Evolutionary conservation across 257 asterid species (phyloP).

Genomic region (Avicennia marina): DNA sequence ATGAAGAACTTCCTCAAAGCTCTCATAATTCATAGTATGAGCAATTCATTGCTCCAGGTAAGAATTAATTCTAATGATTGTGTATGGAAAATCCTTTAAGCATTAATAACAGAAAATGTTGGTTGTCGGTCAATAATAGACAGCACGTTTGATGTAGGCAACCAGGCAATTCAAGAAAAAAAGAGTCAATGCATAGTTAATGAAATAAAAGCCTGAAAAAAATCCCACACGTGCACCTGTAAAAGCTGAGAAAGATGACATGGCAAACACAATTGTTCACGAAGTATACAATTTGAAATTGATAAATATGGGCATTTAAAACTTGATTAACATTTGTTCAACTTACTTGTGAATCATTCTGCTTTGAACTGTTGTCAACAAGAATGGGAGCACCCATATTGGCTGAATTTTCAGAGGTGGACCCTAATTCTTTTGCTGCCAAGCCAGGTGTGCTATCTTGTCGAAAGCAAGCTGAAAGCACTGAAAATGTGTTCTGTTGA

Average conservation of each 20-base stretch:
- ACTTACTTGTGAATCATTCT: conserved; percentile 26
- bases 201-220: no score
- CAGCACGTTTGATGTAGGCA: no score
- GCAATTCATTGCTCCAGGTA: background rate
- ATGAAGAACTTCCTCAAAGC: background rate
- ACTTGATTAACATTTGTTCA: background rate
- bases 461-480: background rate
- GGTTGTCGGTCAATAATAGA: background rate
- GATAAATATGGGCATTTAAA: background rate
- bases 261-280: background rate
- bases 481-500: conserved; percentile 12
- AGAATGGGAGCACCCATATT: conserved; percentile 4
- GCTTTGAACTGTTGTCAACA: conserved; percentile 14
- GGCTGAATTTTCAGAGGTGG: conserved; percentile 7
- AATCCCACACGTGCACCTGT: no score
- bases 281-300: conserved; percentile 3
- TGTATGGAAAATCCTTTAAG: background rate
- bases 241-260: background rate
- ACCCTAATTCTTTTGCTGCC: conserved; percentile 17
- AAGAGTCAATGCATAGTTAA: no score
- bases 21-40: background rate
- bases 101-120: background rate
- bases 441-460: background rate
- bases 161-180: no score
- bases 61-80: background rate